Conservation (phyloP, 202 grass and related monocot species). For the Sporobolus alterniflorus region DNA sequence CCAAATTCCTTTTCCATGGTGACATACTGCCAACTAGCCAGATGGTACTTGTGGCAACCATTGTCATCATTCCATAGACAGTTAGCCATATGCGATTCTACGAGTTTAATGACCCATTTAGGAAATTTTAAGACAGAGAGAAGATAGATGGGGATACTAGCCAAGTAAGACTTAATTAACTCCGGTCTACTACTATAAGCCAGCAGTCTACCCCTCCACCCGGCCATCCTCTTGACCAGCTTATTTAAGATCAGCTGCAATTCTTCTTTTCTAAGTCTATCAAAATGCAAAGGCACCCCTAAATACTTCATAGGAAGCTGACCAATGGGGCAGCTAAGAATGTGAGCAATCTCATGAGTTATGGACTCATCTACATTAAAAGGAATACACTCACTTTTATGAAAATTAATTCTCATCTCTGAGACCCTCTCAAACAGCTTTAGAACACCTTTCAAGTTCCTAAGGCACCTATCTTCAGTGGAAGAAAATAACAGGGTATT, state of each 20-base stretch:
- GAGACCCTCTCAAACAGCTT: too few relatives aligned
- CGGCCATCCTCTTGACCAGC: too few relatives aligned
- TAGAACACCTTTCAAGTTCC: too few relatives aligned
- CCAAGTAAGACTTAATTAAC: neutral
- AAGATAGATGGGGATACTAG: neutral
- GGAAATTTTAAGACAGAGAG: neutral
- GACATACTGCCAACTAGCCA: neutral
- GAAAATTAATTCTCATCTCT: too few relatives aligned
- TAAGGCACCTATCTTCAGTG: too few relatives aligned
- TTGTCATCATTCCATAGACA: neutral
- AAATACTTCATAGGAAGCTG: neutral
- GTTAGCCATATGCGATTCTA: neutral
- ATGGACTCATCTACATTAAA: neutral
- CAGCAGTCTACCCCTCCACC: too few relatives aligned
- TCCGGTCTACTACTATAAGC: neutral
- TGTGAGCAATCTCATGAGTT: neutral
- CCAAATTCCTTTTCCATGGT: neutral
- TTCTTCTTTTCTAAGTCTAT: neutral
- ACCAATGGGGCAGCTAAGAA: neutral
- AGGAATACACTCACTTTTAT: neutral
- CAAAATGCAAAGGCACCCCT: neutral
- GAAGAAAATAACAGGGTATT: neutral
- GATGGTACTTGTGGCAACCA: too few relatives aligned
- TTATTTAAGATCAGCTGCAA: neutral
- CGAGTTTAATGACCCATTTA: neutral